Conservation (phyloP, 1,284 basidiomycete species). For the Tilletiopsis washingtonensis region DNA sequence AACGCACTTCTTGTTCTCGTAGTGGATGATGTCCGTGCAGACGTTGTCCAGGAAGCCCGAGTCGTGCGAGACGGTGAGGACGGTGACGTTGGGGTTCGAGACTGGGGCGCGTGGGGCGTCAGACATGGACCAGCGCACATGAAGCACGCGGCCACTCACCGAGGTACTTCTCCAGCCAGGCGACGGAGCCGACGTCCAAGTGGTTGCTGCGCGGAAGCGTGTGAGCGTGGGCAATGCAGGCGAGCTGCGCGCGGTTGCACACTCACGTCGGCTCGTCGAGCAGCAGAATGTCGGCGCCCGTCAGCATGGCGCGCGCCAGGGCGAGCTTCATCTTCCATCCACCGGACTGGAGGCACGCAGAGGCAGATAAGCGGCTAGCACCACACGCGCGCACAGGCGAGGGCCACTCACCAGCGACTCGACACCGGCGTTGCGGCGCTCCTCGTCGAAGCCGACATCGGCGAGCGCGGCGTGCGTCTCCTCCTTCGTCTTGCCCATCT, state of each 20-base stretch:
- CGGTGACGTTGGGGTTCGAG: conserved; percentile 56
- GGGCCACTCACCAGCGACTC: no score
- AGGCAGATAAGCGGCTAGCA: no score
- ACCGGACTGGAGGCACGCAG: no score
- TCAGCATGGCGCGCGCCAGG: conserved; percentile 57
- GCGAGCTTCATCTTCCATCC: conserved; percentile 97
- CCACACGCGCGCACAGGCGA: no score
- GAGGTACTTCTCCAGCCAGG: conserved; percentile 84
- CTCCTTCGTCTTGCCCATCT: conserved; percentile 29
- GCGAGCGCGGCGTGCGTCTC: conserved; percentile 33
- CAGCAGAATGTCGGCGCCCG: conserved; percentile 72
- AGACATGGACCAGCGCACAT: no score
- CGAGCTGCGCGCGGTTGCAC: no score
- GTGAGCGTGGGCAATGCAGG: no score
- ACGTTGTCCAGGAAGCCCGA: conserved; percentile 95
- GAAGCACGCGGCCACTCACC: no score
- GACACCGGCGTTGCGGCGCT: conserved; percentile 74
- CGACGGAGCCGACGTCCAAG: conserved; percentile 68
- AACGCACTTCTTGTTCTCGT: conserved; percentile 95
- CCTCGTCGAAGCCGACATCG: conserved; percentile 71
- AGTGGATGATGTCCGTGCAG: conserved; percentile 97
- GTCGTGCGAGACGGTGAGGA: conserved; percentile 94
- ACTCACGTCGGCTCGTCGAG: conserved; percentile 85
- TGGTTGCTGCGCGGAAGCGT: no score
- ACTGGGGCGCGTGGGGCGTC: no score